Evolutionary conservation across 169 alveolate genomes (phyloP).

Genomic region (Cryptosporidium sp.): DNA sequence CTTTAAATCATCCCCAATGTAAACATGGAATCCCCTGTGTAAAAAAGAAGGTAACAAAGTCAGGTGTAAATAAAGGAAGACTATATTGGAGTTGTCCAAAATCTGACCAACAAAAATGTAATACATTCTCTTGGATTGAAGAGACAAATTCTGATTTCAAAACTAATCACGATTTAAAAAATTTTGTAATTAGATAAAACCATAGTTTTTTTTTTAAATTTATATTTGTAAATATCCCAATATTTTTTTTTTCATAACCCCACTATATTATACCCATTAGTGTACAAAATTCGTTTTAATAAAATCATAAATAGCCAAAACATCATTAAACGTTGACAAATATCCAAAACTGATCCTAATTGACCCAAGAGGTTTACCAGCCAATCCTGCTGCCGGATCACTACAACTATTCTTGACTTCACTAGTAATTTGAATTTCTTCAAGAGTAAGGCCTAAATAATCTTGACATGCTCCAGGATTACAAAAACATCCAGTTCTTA

Average conservation of each 20-base stretch:
- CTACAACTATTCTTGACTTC: constrained; percentile 76
- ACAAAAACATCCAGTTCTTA: constrained; percentile 83
- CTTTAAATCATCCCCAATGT: constrained; percentile 12
- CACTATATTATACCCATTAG: neutral
- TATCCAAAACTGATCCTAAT: constrained; percentile 80
- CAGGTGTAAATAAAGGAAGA: constrained; percentile 50
- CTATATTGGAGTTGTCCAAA: constrained; percentile 49
- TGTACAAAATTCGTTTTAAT: constrained; percentile 49
- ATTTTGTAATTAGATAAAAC: neutral
- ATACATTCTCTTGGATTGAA: constrained; percentile 30
- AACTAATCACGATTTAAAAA: constrained; percentile 8
- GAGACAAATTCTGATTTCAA: neutral
- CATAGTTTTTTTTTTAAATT: too few species aligned
- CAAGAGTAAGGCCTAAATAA: constrained; percentile 72
- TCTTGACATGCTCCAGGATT: constrained; percentile 83
- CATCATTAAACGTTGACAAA: constrained; percentile 79
- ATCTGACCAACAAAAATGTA: constrained; percentile 39
- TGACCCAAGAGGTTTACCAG: constrained; percentile 77
- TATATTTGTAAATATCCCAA: neutral
- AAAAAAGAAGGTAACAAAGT: constrained; percentile 12
- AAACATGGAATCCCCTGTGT: constrained; percentile 30
- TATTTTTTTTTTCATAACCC: neutral
- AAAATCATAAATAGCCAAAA: constrained; percentile 55
- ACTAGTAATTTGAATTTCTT: constrained; percentile 75
- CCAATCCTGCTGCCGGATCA: constrained; percentile 49